These are phyloP conservation scores for Lithohypha guttulata DNA, from an alignment of 2,329 filamentous ascomycete species.

Conservation along the genomic window DNA sequence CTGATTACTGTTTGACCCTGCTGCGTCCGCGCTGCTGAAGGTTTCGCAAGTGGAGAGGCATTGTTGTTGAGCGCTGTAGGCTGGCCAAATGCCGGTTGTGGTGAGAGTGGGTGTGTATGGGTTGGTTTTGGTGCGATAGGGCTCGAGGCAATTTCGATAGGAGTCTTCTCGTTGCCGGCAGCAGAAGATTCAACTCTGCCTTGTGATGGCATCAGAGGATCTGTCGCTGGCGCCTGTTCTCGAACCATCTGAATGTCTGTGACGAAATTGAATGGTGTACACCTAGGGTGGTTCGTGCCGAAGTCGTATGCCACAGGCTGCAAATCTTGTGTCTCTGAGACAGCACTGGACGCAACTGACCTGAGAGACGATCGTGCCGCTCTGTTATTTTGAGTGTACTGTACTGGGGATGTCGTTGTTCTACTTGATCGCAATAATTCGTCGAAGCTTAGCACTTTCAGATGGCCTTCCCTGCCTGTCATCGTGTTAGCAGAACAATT, in stretches of 20 bases:
- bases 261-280: too few relatives aligned
- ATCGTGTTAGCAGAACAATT: slow-evolving; percentile 2
- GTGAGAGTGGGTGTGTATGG: background rate
- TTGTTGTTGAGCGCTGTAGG: slow-evolving; percentile 43
- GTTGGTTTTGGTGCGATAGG: background rate
- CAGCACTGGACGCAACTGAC: background rate
- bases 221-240: slow-evolving; percentile 38
- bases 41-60: slow-evolving; percentile 36
- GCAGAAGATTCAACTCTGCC: slow-evolving; percentile 27
- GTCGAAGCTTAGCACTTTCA: slow-evolving; percentile 6
- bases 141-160: slow-evolving; percentile 3
- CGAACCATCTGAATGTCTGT: slow-evolving; percentile 36
- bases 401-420: slow-evolving; percentile 1
- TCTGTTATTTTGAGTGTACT: background rate
- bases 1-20: slow-evolving; percentile 11
- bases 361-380: background rate
- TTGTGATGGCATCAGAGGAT: slow-evolving; percentile 28
- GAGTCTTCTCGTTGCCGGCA: slow-evolving; percentile 18
- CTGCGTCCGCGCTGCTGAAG: slow-evolving; percentile 16
- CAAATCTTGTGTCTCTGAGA: too few relatives aligned
- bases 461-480: background rate
- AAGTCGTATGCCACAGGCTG: too few relatives aligned
- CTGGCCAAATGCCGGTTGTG: slow-evolving; percentile 46
- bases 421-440: slow-evolving; percentile 3
- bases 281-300: too few relatives aligned